These are phyloP conservation scores for Coffea humblotiana DNA, from an alignment of 305 asterid genomes.

Conservation along the genomic window DNA sequence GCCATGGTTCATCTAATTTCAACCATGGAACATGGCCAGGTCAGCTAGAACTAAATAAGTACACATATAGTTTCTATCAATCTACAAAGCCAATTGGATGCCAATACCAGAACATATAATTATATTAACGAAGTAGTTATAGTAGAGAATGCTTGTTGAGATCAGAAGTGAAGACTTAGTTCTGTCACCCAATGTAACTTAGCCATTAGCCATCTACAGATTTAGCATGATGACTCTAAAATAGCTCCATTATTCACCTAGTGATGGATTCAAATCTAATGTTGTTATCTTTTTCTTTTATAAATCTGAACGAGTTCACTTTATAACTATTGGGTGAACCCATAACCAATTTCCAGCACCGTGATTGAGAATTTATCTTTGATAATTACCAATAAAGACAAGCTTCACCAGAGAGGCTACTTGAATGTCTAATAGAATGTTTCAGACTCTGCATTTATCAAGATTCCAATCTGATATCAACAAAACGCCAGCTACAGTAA, in stretches of 20 bases:
- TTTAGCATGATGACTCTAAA: not conserved
- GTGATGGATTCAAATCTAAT: not conserved
- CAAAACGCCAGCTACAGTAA: slow-evolving; percentile 2
- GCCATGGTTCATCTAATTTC: not conserved
- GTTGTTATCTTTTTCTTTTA: not conserved
- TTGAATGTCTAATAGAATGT: not conserved
- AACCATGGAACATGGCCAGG: not conserved
- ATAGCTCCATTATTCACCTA: not conserved
- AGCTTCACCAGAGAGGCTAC: slow-evolving; percentile 5
- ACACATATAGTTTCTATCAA: not conserved
- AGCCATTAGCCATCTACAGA: not conserved
- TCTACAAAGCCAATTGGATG: not conserved
- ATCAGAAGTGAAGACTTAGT: not conserved
- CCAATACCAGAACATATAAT: not conserved
- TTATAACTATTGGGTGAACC: not conserved
- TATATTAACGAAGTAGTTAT: not conserved
- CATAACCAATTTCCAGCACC: not conserved
- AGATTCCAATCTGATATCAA: slow-evolving; percentile 14
- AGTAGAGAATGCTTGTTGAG: not conserved
- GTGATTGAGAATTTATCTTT: not conserved
- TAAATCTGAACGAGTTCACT: not conserved
- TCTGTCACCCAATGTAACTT: not conserved
- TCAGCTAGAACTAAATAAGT: not conserved
- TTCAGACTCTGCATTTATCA: slow-evolving; percentile 1
- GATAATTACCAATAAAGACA: not conserved